Base-by-base conservation (phyloP, 2,329 filamentous ascomycete species). In the Fusarium sambucinum region DNA sequence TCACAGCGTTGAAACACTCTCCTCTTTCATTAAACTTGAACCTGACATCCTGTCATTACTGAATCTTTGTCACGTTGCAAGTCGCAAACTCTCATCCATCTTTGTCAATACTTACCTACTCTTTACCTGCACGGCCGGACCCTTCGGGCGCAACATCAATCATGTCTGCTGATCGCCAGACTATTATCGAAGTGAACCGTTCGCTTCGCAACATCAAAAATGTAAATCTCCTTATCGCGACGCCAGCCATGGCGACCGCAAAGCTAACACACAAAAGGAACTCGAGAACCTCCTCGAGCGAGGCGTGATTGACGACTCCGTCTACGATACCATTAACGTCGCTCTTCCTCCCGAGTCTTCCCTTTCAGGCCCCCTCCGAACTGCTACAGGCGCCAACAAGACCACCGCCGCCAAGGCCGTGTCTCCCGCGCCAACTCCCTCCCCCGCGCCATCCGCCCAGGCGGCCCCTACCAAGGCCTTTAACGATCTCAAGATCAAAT, bases 281-380 rank as follows among this genome's bases (percentile, higher is more conserved):
- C 91, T 97, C 63, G 94, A 97, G 80, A 92, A 90, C 72, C 92
- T 98, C 64, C 87, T 93, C 71, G 94, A 97, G 78, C 89, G 91
- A 75, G 90, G 90, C 70, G 85, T 94, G 75, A 92, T 98, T 77
- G 89, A 86, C 67, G 89, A 92, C 62, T 82, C 89, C 57, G 89
- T 90, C 76, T 93, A 94, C 77, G 90, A 92, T 75, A 86, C 85
- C 52, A 93, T 97, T 78, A 85, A 90, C 75, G 82, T 84, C 68
- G 86, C 92, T 74, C 89, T 98, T 32, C 95, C 94, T 35, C 81
- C 86, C 69, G 92, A 94, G 76, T 87, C 87, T 17, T 82, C 87
- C 21, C 83, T 92, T 61, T 83, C 84, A 35, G 78, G 84, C 73
- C 80, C 79, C 17, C 78, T 81, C 79, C 79, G 77, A 79, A 81